phyloP scores from a whole-genome alignment of 2,329 filamentous ascomycete species.

The Thermoascus crustaceus region DNA sequence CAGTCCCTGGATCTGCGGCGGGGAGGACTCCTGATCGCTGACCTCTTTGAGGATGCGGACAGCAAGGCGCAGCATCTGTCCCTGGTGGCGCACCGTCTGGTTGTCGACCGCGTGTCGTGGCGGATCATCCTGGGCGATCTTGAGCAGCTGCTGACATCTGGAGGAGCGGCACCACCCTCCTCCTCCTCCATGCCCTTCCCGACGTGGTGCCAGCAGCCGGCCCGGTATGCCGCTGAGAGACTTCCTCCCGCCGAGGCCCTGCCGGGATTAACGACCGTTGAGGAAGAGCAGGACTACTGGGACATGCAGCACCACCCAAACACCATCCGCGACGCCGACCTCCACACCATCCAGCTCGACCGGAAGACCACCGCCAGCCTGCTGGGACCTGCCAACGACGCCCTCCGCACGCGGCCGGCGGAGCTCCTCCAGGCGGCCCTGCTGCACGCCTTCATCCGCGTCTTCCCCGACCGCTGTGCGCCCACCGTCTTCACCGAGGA shows the following conservation, averaged over 20 bases:
- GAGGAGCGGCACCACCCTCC: background rate
- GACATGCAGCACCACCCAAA: background rate
- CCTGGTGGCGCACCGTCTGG: conserved; percentile 3
- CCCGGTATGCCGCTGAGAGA: background rate
- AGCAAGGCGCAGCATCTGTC: conserved; percentile 1
- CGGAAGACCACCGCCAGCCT: conserved; percentile 3
- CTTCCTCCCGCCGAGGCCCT: background rate
- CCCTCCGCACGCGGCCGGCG: conserved; percentile 7
- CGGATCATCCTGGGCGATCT: conserved; percentile 6
- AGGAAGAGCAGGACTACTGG: background rate
- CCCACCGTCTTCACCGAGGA: conserved; percentile 43
- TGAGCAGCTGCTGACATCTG: conserved; percentile 1
- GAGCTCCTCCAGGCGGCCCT: conserved; percentile 39
- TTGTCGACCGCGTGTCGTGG: conserved; percentile 6
- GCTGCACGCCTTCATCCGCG: conserved; percentile 48
- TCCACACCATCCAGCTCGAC: background rate
- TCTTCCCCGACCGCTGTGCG: conserved; percentile 44
- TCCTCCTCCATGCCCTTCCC: too few species aligned
- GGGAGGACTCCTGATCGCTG: too few species aligned
- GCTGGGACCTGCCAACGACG: conserved; percentile 8
- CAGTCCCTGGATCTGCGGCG: conserved; percentile 1
- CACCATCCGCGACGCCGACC: background rate
- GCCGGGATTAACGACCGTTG: background rate
- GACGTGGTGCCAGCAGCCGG: background rate
- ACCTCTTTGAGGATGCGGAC: background rate